Percentiles rank a stretch among this genome's conserved stretches.
These are phyloP conservation scores for Vigna mungo DNA, from an alignment of 306 rosid genomes.

Conservation along the genomic window DNA sequence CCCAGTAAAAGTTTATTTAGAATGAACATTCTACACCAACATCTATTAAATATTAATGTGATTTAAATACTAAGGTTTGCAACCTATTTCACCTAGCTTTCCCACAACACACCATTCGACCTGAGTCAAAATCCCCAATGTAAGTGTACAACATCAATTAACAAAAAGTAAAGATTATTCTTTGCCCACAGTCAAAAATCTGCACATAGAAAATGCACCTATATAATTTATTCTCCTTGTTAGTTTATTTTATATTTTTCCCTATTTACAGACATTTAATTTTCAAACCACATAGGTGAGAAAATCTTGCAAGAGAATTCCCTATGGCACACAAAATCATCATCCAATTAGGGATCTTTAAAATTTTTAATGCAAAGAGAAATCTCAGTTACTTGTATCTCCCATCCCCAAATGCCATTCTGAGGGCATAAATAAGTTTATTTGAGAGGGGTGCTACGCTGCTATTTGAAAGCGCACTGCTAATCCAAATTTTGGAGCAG, in stretches of 20 bases:
- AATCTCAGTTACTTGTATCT: too few relatives aligned
- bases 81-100: background rate
- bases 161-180: background rate
- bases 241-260: background rate
- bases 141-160: conserved; percentile 8
- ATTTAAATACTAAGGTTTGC: background rate
- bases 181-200: background rate
- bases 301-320: background rate
- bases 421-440: too few relatives aligned
- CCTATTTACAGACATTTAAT: background rate
- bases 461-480: background rate
- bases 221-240: background rate
- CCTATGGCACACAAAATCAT: too few relatives aligned
- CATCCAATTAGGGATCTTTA: too few relatives aligned
- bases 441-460: background rate
- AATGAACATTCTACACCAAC: conserved; percentile 7
- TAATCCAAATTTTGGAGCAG: background rate
- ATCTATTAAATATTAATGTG: background rate
- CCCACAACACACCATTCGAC: conserved; percentile 20
- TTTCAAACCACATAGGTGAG: background rate
- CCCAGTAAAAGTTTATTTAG: background rate
- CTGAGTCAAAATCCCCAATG: conserved; percentile 18
- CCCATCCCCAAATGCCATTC: too few relatives aligned
- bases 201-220: conserved; percentile 20
- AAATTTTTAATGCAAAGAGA: too few relatives aligned